Conservation (phyloP, 2,329 filamentous ascomycete genomes). For the Truncatella angustata region DNA sequence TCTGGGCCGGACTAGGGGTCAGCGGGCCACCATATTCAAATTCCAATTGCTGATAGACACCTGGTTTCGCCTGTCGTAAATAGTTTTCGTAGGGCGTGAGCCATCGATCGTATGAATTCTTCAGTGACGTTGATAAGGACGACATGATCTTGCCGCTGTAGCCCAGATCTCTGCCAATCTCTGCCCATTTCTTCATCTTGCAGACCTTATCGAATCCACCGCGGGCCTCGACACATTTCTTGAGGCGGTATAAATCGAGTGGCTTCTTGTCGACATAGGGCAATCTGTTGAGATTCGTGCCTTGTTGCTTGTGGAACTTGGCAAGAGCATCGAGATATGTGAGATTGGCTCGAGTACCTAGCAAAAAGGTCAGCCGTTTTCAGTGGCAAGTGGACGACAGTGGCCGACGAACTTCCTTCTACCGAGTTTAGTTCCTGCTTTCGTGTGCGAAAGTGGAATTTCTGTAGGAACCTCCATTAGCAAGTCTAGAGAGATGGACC, state of each 20-base stretch:
- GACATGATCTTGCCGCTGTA: constrained; percentile 99
- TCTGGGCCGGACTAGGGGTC: constrained; percentile 70
- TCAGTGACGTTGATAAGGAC: constrained; percentile 92
- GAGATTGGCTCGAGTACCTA: constrained; percentile 90
- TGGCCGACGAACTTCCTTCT: constrained; percentile 71
- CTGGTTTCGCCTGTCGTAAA: constrained; percentile 83
- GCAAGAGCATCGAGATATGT: constrained; percentile 93
- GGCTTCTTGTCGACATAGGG: constrained; percentile 98
- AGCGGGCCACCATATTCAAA: constrained; percentile 89
- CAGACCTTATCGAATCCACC: constrained; percentile 96
- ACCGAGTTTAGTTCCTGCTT: constrained; percentile 97
- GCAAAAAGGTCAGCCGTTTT: constrained; percentile 14
- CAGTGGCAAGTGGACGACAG: not conserved
- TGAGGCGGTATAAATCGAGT: constrained; percentile 89
- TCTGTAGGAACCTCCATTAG: constrained; percentile 48
- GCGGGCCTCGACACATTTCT: constrained; percentile 92
- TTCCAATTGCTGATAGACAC: constrained; percentile 94
- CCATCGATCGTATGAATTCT: constrained; percentile 98
- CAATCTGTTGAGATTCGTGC: constrained; percentile 88
- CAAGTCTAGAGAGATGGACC: too few relatives aligned
- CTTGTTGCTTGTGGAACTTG: constrained; percentile 97
- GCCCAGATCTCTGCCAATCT: constrained; percentile 92
- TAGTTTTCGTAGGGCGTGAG: constrained; percentile 97
- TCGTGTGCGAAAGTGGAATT: constrained; percentile 93
- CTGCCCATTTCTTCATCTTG: constrained; percentile 98